Evolutionary conservation across 2,329 filamentous ascomycete genomes (phyloP), one percentile per base, ranked within the genome.

Genomic region (Lizonia empirigonia): DNA sequence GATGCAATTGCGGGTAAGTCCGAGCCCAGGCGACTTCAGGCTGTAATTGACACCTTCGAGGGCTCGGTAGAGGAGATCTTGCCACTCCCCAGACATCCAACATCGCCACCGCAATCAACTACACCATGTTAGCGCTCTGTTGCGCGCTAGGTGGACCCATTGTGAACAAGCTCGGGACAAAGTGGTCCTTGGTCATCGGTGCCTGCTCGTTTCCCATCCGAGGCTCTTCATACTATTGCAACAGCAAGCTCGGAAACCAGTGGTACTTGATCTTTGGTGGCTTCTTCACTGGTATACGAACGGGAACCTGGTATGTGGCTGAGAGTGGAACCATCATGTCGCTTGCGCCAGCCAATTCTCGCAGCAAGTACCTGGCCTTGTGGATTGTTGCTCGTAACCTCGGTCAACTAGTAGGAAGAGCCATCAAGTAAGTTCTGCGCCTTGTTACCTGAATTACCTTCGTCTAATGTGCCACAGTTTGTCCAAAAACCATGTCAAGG

Each of bases 311-410:
- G 77, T 80, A 80, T 50, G 77, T 80, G 7, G 78, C 77, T 0
- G 78, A 80, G 51, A 76, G 76, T 1, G 77, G 77, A 12, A 72
- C 75, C 4, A 79, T 80, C 57, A 78, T 80, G 75, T 78, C 77
- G 0, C 70, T 80, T 16, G 76, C 78, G 0, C 78, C 78, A 4
- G 71, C 76, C 0, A 70, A 74, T 18, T 72, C 77, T 15, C 76
- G 78, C 44, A 78, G 78, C 5, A 78, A 79, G 53, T 80, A 80
- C 37, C 40, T 80, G 6, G 77, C 77, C 7, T 53, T 79, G 15
- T 79, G 77, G 77, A 79, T 79, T 36, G 76, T 79, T 20, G 72
- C 77, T 15, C 71, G 77, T 10, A 79, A 79, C 32, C 64, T 79
- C 0, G 77, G 77, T 9, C 77, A 79, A 44, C 59, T 79, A 2